phyloP scores from a whole-genome alignment of 1,284 basidiomycete genomes.

The Entoloma clypeatum region DNA sequence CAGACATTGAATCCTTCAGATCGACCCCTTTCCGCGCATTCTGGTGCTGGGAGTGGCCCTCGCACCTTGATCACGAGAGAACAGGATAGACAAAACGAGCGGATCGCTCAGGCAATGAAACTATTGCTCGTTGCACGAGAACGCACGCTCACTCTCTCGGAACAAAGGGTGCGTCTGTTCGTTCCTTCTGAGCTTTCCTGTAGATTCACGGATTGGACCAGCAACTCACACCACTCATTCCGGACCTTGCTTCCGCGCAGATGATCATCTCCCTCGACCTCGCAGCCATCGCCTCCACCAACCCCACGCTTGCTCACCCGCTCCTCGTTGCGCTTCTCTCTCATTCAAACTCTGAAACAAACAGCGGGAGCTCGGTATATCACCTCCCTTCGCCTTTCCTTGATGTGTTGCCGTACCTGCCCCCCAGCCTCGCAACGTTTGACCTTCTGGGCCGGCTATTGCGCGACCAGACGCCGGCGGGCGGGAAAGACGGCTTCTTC shows the following conservation, averaged over 20 bases:
- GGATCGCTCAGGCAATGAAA: slow-evolving; percentile 50
- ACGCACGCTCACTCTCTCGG: slow-evolving; percentile 64
- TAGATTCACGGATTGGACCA: slow-evolving; percentile 18
- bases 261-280: slow-evolving; percentile 66
- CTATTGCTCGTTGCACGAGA: slow-evolving; percentile 63
- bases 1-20: slow-evolving; percentile 34
- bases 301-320: slow-evolving; percentile 63
- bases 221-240: slow-evolving; percentile 47
- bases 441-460: slow-evolving; percentile 66
- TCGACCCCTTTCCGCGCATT: slow-evolving; percentile 25
- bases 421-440: slow-evolving; percentile 68
- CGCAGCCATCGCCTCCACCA: slow-evolving; percentile 58
- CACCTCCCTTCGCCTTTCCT: slow-evolving; percentile 48
- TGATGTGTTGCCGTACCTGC: slow-evolving; percentile 53
- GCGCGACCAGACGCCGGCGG: slow-evolving; percentile 49
- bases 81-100: slow-evolving; percentile 34
- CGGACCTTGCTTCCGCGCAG: slow-evolving; percentile 41
- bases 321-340: slow-evolving; percentile 57
- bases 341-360: too few species aligned
- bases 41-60: slow-evolving; percentile 12
- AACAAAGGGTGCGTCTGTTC: slow-evolving; percentile 55
- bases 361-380: slow-evolving; percentile 32
- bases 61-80: slow-evolving; percentile 28
- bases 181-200: slow-evolving; percentile 1
- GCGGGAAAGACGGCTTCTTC: slow-evolving; percentile 34